Conservation (phyloP, 495 filamentous ascomycete species). For the Tuber brumale region DNA sequence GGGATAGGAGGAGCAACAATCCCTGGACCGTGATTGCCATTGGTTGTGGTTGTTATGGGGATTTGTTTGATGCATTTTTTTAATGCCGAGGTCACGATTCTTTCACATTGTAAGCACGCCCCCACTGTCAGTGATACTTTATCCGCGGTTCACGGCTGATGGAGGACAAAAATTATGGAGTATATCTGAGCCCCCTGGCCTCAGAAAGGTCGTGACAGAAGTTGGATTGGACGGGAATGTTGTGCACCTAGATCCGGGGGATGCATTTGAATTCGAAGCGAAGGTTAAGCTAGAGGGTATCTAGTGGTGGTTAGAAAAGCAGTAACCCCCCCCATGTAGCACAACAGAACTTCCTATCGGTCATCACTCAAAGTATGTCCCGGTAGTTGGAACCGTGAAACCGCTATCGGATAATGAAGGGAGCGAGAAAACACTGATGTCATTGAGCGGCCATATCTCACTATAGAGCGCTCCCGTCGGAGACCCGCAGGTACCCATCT, state of each 20-base stretch:
- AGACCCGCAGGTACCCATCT: not conserved
- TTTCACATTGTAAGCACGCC: slow-evolving; percentile 57
- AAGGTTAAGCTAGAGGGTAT: slow-evolving; percentile 40
- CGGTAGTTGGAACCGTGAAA: not conserved
- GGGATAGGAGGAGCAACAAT: slow-evolving; percentile 55
- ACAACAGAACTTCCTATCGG: not conserved
- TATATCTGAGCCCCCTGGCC: slow-evolving; percentile 57
- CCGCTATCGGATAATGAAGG: not conserved
- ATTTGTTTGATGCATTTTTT: slow-evolving; percentile 56
- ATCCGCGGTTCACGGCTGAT: not conserved
- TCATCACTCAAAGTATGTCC: not conserved
- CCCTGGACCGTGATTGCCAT: slow-evolving; percentile 46
- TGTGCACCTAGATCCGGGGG: slow-evolving; percentile 57
- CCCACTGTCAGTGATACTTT: not conserved
- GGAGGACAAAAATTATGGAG: slow-evolving; percentile 52
- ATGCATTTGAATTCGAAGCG: slow-evolving; percentile 51
- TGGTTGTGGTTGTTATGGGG: slow-evolving; percentile 65
- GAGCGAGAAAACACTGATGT: not conserved
- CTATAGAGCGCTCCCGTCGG: not conserved
- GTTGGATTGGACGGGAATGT: slow-evolving; percentile 50
- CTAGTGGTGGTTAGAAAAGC: not conserved
- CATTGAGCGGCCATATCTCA: not conserved
- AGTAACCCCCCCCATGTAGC: not conserved
- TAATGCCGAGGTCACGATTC: slow-evolving; percentile 60
- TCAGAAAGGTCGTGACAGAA: slow-evolving; percentile 52